Base-by-base conservation (phyloP, 2,329 filamentous ascomycete species). In the Aspergillus niger region DNA sequence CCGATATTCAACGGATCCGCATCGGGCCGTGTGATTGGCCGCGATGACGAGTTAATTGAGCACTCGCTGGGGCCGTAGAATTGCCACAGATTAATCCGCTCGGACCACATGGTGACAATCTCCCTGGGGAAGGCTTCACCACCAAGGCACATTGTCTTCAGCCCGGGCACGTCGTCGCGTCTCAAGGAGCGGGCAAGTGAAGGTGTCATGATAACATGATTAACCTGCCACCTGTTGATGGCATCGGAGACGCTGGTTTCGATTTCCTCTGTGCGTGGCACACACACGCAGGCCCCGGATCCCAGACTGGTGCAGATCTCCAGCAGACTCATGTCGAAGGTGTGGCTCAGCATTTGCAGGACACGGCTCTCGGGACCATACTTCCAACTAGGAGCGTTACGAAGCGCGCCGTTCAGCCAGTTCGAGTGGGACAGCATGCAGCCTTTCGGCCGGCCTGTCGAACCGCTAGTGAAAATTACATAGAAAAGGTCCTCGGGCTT, bases 81-180 rank as follows among this genome's bases (percentile, higher is more conserved):
- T 13, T 51, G 24, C 15, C n/a, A 30, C n/a, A 51, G 26, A 20
- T 28, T 15, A 6, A 51, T 17, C 7, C 48, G 26, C 48, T 28
- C 24, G 2, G 36, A 44, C 57, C 57, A 59, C 36, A 55, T 59
- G 1, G 17, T 22, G n/a, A 59, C 24, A 3, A 59, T 43, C 30
- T 66, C 69, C 11, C 67, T 63, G 0, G 70, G 67, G 6, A 70
- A 39, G 0, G 68, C 66, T 51, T 72, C 70, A 2, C 70, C 70
- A 8, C 69, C 68, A 3, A 72, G 60, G n/a, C 68, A 70, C 30
- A 72, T 56, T 3, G 56, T 63, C 22, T 69, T 41, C 15, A 72
- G 44, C 1, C 61, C 61, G 0, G 68, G 68, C 0, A 72, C 59
- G n/a, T 62, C 55, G 1, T 56, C 53, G 0, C 69, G 70, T 5